phyloP scores from a whole-genome alignment of 495 filamentous ascomycete species.

The Pyronema domesticum region DNA sequence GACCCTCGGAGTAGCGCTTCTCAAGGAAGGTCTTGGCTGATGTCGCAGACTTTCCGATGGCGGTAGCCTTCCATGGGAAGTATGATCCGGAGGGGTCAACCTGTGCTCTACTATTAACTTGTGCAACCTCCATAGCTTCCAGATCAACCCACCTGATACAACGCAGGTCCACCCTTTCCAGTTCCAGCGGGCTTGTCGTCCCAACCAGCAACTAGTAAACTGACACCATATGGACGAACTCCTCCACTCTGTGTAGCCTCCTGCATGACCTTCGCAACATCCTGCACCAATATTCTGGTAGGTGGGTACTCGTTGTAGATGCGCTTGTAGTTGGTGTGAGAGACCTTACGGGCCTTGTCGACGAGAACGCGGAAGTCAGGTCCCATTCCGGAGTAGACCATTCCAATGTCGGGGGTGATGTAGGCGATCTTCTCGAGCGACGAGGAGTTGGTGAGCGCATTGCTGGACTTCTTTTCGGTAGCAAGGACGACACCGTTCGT shows the following conservation, averaged over 20 bases:
- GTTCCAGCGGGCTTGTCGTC: slow-evolving; percentile 98
- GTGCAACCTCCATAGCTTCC: neutral
- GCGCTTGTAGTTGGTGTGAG: slow-evolving; percentile 98
- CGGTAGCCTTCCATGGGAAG: slow-evolving; percentile 98
- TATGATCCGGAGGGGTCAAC: slow-evolving; percentile 94
- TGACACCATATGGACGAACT: slow-evolving; percentile 95
- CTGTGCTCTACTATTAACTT: slow-evolving; percentile 7
- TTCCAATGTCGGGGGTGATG: slow-evolving; percentile 97
- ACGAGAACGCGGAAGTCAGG: slow-evolving; percentile 96
- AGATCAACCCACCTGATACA: slow-evolving; percentile 49
- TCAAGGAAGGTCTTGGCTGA: slow-evolving; percentile 97
- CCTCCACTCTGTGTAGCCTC: slow-evolving; percentile 96
- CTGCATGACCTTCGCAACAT: slow-evolving; percentile 94
- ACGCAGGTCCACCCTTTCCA: slow-evolving; percentile 82
- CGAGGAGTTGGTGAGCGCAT: slow-evolving; percentile 82
- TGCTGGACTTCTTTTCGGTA: slow-evolving; percentile 98
- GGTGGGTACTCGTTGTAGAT: slow-evolving; percentile 99
- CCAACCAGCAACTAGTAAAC: slow-evolving; percentile 88
- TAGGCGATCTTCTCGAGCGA: slow-evolving; percentile 95
- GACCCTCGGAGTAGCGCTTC: slow-evolving; percentile 91
- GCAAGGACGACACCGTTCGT: slow-evolving; percentile 98
- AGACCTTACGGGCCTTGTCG: slow-evolving; percentile 93
- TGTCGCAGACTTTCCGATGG: slow-evolving; percentile 95
- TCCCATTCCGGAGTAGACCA: slow-evolving; percentile 99
- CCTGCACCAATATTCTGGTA: slow-evolving; percentile 94